Conservation (phyloP, 2,329 filamentous ascomycete genomes). For the Rutstroemia sp. region DNA sequence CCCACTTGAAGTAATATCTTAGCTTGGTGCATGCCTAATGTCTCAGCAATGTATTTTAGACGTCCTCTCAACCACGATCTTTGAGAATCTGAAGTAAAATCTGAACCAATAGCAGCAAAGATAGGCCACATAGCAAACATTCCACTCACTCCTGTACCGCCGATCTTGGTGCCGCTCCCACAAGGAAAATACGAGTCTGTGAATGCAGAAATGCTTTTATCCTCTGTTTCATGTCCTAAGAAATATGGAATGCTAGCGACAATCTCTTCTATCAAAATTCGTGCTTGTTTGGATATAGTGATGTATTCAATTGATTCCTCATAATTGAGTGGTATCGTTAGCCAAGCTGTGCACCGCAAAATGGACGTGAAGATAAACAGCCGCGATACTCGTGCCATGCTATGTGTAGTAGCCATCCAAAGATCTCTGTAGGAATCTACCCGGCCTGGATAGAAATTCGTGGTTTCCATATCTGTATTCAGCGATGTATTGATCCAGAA, state of each 20-base stretch:
- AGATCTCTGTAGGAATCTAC: slow-evolving; percentile 52
- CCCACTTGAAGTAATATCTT: slow-evolving; percentile 16
- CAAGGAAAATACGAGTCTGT: slow-evolving; percentile 42
- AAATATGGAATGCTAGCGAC: slow-evolving; percentile 53
- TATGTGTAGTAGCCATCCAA: slow-evolving; percentile 50
- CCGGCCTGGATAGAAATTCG: slow-evolving; percentile 40
- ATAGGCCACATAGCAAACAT: slow-evolving; percentile 22
- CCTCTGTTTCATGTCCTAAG: slow-evolving; percentile 38
- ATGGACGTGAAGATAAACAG: slow-evolving; percentile 47
- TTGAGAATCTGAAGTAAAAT: slow-evolving; percentile 19
- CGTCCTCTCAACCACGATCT: slow-evolving; percentile 16
- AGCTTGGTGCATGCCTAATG: slow-evolving; percentile 21
- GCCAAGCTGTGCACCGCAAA: slow-evolving; percentile 52
- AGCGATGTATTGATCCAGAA: slow-evolving; percentile 40
- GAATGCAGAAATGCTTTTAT: slow-evolving; percentile 18
- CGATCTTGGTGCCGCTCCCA: slow-evolving; percentile 32
- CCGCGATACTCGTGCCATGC: slow-evolving; percentile 46
- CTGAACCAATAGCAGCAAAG: slow-evolving; percentile 18
- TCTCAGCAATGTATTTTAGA: slow-evolving; percentile 18
- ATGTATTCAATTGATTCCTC: slow-evolving; percentile 53
- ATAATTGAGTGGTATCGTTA: slow-evolving; percentile 51
- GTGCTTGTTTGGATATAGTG: slow-evolving; percentile 41
- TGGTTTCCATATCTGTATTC: background rate
- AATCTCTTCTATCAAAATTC: slow-evolving; percentile 48
- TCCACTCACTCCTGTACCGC: slow-evolving; percentile 16